Evolutionary conservation across 306 rosid species (phyloP), one percentile per base, ranked within the genome.

Genomic region (Acacia melanoxylon): DNA sequence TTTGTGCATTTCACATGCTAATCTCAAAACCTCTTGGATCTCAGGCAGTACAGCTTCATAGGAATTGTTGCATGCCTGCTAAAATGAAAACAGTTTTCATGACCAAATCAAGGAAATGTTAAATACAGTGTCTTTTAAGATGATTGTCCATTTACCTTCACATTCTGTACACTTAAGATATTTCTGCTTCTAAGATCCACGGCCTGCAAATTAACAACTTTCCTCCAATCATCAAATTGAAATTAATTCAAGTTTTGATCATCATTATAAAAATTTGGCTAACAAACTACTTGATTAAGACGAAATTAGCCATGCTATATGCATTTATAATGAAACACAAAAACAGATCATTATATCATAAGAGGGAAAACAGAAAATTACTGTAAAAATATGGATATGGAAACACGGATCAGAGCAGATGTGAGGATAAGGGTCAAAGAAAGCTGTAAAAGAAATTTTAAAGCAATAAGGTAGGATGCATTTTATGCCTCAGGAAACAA

Each of bases 1-100:
- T 54, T 86, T 89, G 82, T 96, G 92, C 52, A 88, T 89, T 85
- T 91, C 90, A 46, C 99, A 96, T 58, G 99, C 99, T 37, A 88
- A 82, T 89, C 89, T 89, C 79, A 94, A 81, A 62, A 90, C 88
- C 83, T 86, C 89, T 77, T 51, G 91, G 84, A 96, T 93, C 92
- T 96, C 98, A 0, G 91, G 88, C 77, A 96, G 75, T 69, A 89
- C 92, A 72, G 94, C 90, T 66, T 88, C 91, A 73, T 87, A 89
- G 75, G 90, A 86, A 75, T 79, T 85, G 88, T 83, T 65, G 75
- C 68, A 58, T 75, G 66, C 91, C 98, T 92, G 97, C 81, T 35
- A 74, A 83, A 86, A 80, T 24, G 76, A 68, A 82, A 54, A 59
- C 76, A 76, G 65, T 49, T 54, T 67, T 82, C 70, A 74, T 22